Evolutionary conservation across 805 yeast genomes (phyloP), one percentile per base, ranked within the genome.

Genomic region (Groenewaldozyma salmanticensis): DNA sequence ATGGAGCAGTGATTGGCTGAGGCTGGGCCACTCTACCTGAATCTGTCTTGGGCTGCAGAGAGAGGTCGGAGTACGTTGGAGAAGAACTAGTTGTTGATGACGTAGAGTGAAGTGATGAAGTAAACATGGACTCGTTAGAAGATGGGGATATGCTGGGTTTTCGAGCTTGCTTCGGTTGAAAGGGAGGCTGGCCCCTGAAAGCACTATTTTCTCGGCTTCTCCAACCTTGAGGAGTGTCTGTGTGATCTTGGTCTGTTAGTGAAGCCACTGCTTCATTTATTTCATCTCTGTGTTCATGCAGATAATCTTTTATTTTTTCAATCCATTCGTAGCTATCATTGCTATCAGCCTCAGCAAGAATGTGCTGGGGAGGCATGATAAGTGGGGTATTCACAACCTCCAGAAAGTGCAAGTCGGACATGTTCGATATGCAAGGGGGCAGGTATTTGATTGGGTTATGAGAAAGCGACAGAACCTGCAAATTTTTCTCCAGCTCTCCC

Each of bases 311-410:
- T 40, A 73, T 56, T 21, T 61, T 61, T 2, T 54, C 49, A 3
- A 70, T 58, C 72, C 77, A 74, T 35, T 71, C 78, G 37, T 65
- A 69, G 1, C 66, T 53, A 36, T 56, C 65, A 43, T 65, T 35
- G 54, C 55, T 7, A 40, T 52, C 4, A 62, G 60, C n/a, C 61
- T 59, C 19, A 49, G 55, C 50, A 53, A 75, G 46, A 51, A 69
- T 50, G 41, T 58, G 40, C 44, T 60, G 47, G 56, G 77, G 58
- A 3, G 79, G 81, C 41, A 67, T 48, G 4, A 72, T 63, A 27
- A 74, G 62, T 0, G 87, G 86, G 49, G 83, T 82, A 27, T 70
- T 72, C 9, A 73, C 75, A 3, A 79, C 60, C 48, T 79, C 85
- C 18, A 82, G 61, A 33, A 79, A 70, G 43, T 71, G 69, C 29